These are phyloP conservation scores for Solanum chmielewskii DNA, from an alignment of 257 asterid genomes.

Conservation along the genomic window DNA sequence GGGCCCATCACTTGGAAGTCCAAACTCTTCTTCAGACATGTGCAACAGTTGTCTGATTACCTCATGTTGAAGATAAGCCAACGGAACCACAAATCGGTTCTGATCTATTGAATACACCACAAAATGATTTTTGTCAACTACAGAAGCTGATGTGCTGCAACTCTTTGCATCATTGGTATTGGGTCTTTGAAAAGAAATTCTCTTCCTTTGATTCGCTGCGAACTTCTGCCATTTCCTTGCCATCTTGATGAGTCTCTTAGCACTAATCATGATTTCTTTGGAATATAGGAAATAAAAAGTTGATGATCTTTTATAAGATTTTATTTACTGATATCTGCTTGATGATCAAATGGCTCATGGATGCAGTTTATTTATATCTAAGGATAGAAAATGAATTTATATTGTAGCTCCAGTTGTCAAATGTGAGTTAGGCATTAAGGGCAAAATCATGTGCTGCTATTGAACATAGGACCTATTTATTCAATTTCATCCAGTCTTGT, in stretches of 20 bases:
- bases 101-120: background rate
- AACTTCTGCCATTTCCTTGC: background rate
- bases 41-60: background rate
- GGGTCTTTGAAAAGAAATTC: background rate
- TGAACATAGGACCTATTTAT: background rate
- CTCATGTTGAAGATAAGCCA: background rate
- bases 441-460: background rate
- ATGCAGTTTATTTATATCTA: background rate
- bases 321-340: background rate
- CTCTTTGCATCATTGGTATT: background rate
- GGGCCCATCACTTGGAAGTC: background rate
- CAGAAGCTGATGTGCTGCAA: background rate
- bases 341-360: background rate
- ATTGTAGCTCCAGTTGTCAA: background rate
- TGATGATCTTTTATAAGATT: background rate
- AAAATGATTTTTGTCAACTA: background rate
- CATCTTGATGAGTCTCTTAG: background rate
- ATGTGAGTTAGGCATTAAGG: background rate
- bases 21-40: background rate
- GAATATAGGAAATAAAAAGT: background rate
- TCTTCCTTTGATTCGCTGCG: background rate
- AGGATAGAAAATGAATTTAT: background rate
- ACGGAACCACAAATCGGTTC: constrained; percentile 1
- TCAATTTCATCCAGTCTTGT: background rate
- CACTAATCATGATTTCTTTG: background rate